Base-by-base conservation (phyloP, 352 stramenopile genomes). In the Phytophthora tentaculata region DNA sequence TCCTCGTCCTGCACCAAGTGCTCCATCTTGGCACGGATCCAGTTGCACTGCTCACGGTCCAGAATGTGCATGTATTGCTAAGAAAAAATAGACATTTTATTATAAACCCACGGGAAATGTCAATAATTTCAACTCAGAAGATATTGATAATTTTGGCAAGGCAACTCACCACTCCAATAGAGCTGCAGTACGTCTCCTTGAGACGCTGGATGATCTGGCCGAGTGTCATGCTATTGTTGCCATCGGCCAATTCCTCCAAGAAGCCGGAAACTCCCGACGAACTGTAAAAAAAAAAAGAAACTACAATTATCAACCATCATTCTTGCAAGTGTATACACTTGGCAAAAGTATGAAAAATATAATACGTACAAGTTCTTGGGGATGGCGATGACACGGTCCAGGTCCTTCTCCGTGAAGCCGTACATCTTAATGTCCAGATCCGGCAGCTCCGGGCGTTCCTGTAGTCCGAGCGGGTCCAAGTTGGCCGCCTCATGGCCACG, bases 11-110 rank as follows among this genome's bases (percentile, higher is more conserved):
- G 80, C 17, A 93, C 85, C 9, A 95, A 55, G 58, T 88, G 81
- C 67, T 94, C 86, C 71, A 96, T 76, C 66, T 96, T 95, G 56
- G 80, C 79, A 39, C 97, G 92, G 61, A 99, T 97, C 97, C 97
- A 99, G 80, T 99, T 99, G 81, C 92, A 98, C 81, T 99, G 97
- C 39, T 99, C 84, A 23, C 89, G 88, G 77, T 97, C 83, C 26
- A 90, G 80, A 71, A 99, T 99, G 83, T 99, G 98, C 96, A 99
- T 99, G 81, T 99, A 99, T 90, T 99, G 83, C 84, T 92, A 55
- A 67, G 22, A 8, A 59, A 66, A 61, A 55, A 41, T 4, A 26
- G 28, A 24, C 39, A 43, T n/a, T n/a, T n/a, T n/a, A n/a, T n/a
- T n/a, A n/a, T n/a, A n/a, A n/a, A n/a, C n/a, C n/a, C n/a, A n/a